These are phyloP conservation scores for Kwoniella botswanensis DNA, from an alignment of 768 basidiomycete genomes.

Conservation along the genomic window DNA sequence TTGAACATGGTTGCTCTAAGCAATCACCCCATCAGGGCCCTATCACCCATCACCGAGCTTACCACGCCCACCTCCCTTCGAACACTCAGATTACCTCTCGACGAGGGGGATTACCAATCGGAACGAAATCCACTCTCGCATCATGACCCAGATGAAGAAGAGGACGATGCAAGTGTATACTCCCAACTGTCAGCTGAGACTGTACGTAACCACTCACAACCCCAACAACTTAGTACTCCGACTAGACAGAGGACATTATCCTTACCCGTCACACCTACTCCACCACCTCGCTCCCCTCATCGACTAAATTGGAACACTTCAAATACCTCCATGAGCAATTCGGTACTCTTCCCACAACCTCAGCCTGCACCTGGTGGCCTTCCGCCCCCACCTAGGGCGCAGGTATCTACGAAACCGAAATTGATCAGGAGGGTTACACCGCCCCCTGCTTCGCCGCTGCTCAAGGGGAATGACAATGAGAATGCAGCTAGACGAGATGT, in stretches of 20 bases:
- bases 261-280: slow-evolving; percentile 7
- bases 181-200: slow-evolving; percentile 16
- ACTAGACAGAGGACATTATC: slow-evolving; percentile 5
- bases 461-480: neutral
- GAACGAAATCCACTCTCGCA: neutral
- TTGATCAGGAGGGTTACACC: slow-evolving; percentile 9
- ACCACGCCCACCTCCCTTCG: slow-evolving; percentile 38
- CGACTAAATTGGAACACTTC: neutral
- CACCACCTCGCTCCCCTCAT: slow-evolving; percentile 19
- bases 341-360: slow-evolving; percentile 6
- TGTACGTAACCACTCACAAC: neutral
- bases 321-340: neutral
- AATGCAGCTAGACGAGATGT: neutral
- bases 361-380: slow-evolving; percentile 20
- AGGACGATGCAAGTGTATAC: slow-evolving; percentile 25
- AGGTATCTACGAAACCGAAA: neutral
- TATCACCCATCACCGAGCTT: slow-evolving; percentile 52
- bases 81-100: slow-evolving; percentile 9
- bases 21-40: slow-evolving; percentile 20
- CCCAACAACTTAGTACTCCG: neutral
- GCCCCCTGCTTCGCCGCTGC: slow-evolving; percentile 1
- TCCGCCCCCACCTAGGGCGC: slow-evolving; percentile 17
- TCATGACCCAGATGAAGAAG: neutral
- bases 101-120: slow-evolving; percentile 17
- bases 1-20: neutral